Evolutionary conservation across 179 eudicot genomes (phyloP).

Genomic region (Corrigiola litoralis): DNA sequence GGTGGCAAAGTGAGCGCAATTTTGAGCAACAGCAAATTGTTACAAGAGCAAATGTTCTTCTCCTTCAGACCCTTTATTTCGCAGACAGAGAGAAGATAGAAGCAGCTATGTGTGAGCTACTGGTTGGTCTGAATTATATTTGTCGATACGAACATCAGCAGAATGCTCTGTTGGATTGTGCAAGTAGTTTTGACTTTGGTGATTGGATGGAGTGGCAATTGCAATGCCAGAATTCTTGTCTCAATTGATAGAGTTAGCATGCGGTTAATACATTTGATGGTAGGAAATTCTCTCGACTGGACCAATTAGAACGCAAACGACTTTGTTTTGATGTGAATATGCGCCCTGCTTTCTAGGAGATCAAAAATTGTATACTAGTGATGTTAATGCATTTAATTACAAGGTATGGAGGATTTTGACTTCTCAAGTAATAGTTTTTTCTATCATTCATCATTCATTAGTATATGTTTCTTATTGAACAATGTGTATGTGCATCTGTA

Average conservation of each 20-base stretch:
- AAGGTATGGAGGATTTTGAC: slow-evolving; percentile 31
- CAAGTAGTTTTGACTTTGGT: slow-evolving; percentile 84
- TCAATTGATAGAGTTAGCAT: slow-evolving; percentile 11
- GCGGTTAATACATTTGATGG: slow-evolving; percentile 3
- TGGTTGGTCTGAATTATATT: slow-evolving; percentile 79
- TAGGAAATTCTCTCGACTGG: slow-evolving; percentile 18
- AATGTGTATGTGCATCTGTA: slow-evolving; percentile 20
- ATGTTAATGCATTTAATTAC: slow-evolving; percentile 34
- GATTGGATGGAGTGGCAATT: slow-evolving; percentile 89
- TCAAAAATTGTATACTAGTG: slow-evolving; percentile 29
- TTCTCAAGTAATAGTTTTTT: slow-evolving; percentile 30
- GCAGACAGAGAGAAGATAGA: slow-evolving; percentile 75
- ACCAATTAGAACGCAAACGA: slow-evolving; percentile 19
- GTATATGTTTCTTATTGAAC: slow-evolving; percentile 10
- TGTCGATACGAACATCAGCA: slow-evolving; percentile 87
- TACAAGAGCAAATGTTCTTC: slow-evolving; percentile 61
- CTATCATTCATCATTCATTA: background rate
- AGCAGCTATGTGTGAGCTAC: slow-evolving; percentile 67
- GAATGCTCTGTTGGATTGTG: slow-evolving; percentile 85
- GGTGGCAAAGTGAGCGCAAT: slow-evolving; percentile 93
- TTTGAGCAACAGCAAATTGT: slow-evolving; percentile 87
- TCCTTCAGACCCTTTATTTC: slow-evolving; percentile 84
- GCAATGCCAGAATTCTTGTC: slow-evolving; percentile 47
- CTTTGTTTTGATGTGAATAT: slow-evolving; percentile 35
- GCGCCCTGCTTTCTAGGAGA: slow-evolving; percentile 23